Evolutionary conservation across 2,329 filamentous ascomycete species (phyloP).

Genomic region (Scedosporium boydii): DNA sequence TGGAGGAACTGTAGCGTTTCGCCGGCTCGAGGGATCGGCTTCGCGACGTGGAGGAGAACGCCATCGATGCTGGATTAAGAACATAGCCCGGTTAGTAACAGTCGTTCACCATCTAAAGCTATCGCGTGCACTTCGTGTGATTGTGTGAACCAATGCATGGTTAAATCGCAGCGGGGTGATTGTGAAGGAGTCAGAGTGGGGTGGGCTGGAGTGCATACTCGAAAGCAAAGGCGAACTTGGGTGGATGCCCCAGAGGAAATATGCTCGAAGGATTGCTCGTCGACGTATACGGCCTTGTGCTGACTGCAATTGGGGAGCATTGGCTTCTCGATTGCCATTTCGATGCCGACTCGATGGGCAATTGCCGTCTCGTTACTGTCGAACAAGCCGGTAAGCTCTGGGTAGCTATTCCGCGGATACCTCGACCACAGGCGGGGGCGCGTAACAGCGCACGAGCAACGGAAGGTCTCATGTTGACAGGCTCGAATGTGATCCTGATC

Average conservation of each 20-base stretch:
- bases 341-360: neutral
- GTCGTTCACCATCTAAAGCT: neutral
- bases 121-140: neutral
- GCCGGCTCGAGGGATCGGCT: constrained; percentile 68
- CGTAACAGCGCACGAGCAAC: neutral
- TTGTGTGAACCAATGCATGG: neutral
- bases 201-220: constrained; percentile 16
- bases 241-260: constrained; percentile 10
- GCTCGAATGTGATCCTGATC: neutral
- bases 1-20: constrained; percentile 67
- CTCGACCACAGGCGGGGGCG: neutral
- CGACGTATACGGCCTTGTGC: neutral
- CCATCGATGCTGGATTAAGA: constrained; percentile 61
- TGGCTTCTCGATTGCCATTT: neutral
- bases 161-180: neutral
- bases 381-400: neutral
- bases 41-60: constrained; percentile 77
- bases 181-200: neutral
- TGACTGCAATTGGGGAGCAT: neutral
- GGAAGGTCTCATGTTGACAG: neutral
- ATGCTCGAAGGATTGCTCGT: neutral
- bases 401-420: neutral
- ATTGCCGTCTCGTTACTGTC: neutral
- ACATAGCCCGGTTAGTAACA: neutral
- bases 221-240: constrained; percentile 29